Conservation (phyloP, 352 stramenopile genomes). For the Phytopythium vexans region DNA sequence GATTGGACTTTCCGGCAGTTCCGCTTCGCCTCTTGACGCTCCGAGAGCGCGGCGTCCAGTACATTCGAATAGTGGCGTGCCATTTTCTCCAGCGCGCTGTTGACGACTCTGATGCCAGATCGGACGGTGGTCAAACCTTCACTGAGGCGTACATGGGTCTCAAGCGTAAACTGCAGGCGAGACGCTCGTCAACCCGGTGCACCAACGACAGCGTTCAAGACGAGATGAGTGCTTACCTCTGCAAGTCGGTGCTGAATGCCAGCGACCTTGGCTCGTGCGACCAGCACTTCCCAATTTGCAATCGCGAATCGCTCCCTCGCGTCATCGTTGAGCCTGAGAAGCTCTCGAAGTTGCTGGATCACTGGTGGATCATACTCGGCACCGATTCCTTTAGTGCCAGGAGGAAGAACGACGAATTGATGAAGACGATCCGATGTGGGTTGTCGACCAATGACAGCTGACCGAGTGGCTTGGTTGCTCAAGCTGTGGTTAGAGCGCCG, state of each 20-base stretch:
- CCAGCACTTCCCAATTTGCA: conserved; percentile 43
- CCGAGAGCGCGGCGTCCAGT: too few relatives aligned
- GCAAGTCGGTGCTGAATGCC: conserved; percentile 32
- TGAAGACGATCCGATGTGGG: conserved; percentile 3
- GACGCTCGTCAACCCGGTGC: too few relatives aligned
- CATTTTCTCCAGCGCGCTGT: too few relatives aligned
- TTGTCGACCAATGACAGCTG: not conserved
- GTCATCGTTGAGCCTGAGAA: conserved; percentile 34
- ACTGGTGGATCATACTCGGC: conserved; percentile 39
- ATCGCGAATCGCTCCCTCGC: conserved; percentile 20
- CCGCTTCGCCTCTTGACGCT: too few relatives aligned
- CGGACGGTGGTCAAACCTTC: conserved; percentile 10
- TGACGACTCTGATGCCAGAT: too few relatives aligned
- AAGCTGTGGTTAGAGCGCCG: not conserved
- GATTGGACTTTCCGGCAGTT: conserved; percentile 32
- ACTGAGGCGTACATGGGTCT: too few relatives aligned
- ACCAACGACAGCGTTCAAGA: too few relatives aligned
- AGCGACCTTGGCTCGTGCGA: conserved; percentile 14
- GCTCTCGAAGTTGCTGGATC: conserved; percentile 40
- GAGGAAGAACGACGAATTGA: not conserved
- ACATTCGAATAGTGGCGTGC: too few relatives aligned
- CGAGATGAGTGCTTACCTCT: conserved; percentile 20
- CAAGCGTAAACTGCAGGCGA: too few relatives aligned
- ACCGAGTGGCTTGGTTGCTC: too few relatives aligned
- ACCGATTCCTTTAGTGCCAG: conserved; percentile 1